A percentile compares a stretch with the other conserved stretches of the same genome.
phyloP scores from a whole-genome alignment of 345 rosid genomes.

The Eucalyptus regnans region DNA sequence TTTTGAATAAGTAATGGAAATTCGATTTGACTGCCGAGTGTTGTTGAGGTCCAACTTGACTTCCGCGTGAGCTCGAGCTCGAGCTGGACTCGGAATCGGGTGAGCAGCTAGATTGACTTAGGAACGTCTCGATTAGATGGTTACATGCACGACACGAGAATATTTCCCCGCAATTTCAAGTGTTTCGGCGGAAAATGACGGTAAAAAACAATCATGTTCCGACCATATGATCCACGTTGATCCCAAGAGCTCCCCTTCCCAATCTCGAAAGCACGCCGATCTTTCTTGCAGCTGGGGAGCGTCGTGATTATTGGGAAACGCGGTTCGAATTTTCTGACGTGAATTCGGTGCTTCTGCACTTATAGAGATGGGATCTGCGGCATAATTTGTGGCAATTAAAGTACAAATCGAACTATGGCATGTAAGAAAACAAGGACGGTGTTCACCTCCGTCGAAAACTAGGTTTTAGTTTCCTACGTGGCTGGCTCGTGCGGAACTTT shows the following conservation, averaged over 20 bases:
- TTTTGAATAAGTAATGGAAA: neutral
- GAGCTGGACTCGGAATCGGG: neutral
- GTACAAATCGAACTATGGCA: fast-evolving
- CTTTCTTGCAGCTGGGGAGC: neutral
- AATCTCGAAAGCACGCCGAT: neutral
- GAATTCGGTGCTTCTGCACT: neutral
- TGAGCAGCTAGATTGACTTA: neutral
- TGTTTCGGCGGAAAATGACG: neutral
- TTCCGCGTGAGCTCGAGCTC: no score
- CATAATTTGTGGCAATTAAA: neutral
- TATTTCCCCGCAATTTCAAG: neutral
- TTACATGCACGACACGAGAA: neutral
- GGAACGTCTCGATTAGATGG: neutral
- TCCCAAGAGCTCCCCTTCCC: neutral
- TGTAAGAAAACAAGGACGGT: neutral
- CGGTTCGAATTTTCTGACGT: neutral
- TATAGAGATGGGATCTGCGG: neutral
- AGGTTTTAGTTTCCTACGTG: neutral
- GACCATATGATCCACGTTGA: neutral
- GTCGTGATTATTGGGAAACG: neutral
- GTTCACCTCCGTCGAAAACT: neutral
- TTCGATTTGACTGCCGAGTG: neutral
- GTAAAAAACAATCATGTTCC: neutral
- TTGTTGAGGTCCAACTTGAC: neutral
- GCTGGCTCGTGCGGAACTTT: neutral